Evolutionary conservation across 2,329 filamentous ascomycete genomes (phyloP).

Genomic region (Escovopsis weberi): DNA sequence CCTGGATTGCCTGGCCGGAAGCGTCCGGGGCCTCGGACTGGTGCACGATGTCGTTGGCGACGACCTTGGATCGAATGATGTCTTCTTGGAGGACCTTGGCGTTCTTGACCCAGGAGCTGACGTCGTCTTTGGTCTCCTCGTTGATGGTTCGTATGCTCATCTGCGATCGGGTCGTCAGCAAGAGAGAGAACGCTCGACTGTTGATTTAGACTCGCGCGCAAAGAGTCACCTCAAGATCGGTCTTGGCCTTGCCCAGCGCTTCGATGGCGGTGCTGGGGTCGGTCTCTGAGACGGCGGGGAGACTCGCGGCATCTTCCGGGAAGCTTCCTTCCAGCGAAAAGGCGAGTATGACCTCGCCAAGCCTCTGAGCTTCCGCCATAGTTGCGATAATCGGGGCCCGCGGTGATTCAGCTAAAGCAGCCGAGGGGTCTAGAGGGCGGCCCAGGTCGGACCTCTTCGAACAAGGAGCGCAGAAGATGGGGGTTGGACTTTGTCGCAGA

Average conservation of each 20-base stretch:
- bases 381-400: slow-evolving; percentile 16
- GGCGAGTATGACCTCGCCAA: slow-evolving; percentile 25
- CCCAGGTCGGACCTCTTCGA: background rate
- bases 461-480: background rate
- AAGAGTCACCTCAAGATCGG: slow-evolving; percentile 24
- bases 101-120: slow-evolving; percentile 74
- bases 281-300: slow-evolving; percentile 23
- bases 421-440: background rate
- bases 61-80: slow-evolving; percentile 63
- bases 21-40: slow-evolving; percentile 52
- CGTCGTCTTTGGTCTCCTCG: slow-evolving; percentile 60
- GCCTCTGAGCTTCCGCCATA: slow-evolving; percentile 14
- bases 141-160: slow-evolving; percentile 62
- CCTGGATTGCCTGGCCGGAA: slow-evolving; percentile 36
- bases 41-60: slow-evolving; percentile 68
- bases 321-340: slow-evolving; percentile 27
- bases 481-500: background rate
- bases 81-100: slow-evolving; percentile 76
- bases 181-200: background rate
- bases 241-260: slow-evolving; percentile 21
- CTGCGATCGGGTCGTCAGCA: slow-evolving; percentile 9
- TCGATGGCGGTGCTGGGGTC: slow-evolving; percentile 25
- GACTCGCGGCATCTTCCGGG: slow-evolving; percentile 23
- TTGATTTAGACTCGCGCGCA: background rate
- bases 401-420: background rate